Base-by-base conservation (phyloP, 495 filamentous ascomycete species). In the Neurospora terricola region DNA sequence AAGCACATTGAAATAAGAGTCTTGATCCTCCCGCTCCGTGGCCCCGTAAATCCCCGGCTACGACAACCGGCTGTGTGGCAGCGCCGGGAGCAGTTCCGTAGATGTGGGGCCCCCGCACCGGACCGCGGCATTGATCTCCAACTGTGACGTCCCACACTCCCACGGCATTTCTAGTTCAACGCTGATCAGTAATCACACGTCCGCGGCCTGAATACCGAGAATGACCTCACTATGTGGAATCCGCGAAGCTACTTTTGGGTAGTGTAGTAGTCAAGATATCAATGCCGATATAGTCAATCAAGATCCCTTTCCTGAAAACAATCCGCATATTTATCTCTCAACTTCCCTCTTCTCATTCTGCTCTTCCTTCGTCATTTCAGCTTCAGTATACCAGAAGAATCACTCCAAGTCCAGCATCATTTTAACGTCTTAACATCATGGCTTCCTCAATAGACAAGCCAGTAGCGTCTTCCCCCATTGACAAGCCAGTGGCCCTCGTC, bases 401-500 rank as follows among this genome's bases (percentile, higher is more conserved):
- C 21, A n/a, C 10, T 7, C 12, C 7, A 8, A 30, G 14, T 62
- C 23, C 5, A 23, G 9, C 7, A 34, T 4, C 12, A 27, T 10
- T 62, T 70, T 1, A 9, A 37, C 10, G 6, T 45, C 5, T 21
- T 11, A 45, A 21, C 11, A 21, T 5, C 9, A 70, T 70, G 36
- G 12, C 34, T n/a, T 10, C 54, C 27, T 30, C 27, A 9, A 62
- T 62, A 14, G 54, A 62, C 12, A 62, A 62, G 9, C 54, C 54
- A 4, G 54, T 62, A 62, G 54, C 54, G 75, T 6, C 74, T 1
- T 37, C 74, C 21, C 59, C 27, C 54, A 70, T 38, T 45, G 72
- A 62, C 40, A 77, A 81, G 42, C 76, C 71, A 18, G 90, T 93
- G 3, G 92, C 91, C 9, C 82, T 94, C 4, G 84, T 94, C 21